Evolutionary conservation across 202 grass and related monocot genomes (phyloP).

Genomic region (Bolboschoenoplectus hybrid): DNA sequence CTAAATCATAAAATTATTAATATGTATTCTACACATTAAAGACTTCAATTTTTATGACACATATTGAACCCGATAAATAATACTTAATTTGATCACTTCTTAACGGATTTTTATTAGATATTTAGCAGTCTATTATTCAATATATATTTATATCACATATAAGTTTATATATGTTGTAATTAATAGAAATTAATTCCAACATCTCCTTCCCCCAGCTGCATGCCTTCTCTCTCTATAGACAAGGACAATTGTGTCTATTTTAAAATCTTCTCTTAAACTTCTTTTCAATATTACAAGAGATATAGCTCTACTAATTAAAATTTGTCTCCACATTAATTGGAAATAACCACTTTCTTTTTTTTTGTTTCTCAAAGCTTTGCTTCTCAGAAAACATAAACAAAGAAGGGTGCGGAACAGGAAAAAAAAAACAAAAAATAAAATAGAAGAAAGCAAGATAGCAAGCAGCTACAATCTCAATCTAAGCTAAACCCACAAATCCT

Average conservation of each 20-base stretch:
- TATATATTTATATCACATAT: too few species aligned
- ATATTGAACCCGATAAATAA: too few species aligned
- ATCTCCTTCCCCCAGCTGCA: too few species aligned
- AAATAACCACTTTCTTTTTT: slow-evolving; percentile 10
- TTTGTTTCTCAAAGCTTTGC: background rate
- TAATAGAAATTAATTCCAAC: too few species aligned
- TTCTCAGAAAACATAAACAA: background rate
- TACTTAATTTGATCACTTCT: too few species aligned
- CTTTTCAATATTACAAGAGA: background rate
- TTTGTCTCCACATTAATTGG: background rate
- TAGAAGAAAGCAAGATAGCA: background rate
- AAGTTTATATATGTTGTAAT: too few species aligned
- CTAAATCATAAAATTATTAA: too few species aligned
- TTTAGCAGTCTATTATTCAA: too few species aligned
- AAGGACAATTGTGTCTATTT: background rate
- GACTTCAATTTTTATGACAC: too few species aligned
- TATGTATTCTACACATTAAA: too few species aligned
- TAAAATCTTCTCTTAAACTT: background rate
- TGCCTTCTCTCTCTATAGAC: background rate
- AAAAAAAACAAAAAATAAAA: background rate
- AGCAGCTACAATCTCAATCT: background rate
- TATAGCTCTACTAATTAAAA: background rate
- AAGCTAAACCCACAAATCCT: background rate
- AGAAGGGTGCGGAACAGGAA: background rate
- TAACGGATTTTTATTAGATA: too few species aligned